Conservation (phyloP, 176 grass and related monocot species). For the Cymbopogon citratus region DNA sequence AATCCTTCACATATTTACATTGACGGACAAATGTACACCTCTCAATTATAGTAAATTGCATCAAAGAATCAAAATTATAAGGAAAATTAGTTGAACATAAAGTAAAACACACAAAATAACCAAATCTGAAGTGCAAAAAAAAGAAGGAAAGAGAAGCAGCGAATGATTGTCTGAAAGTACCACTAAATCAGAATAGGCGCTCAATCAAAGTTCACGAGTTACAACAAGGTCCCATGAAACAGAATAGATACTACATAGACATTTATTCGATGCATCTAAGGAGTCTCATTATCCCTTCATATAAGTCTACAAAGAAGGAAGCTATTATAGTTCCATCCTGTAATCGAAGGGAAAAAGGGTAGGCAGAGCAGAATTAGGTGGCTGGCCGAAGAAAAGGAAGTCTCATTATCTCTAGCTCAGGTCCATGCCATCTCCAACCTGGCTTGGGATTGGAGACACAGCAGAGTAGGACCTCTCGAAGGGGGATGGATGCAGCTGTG, state of each 20-base stretch:
- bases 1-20: conserved; percentile 33
- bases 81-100: not conserved
- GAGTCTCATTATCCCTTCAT: conserved; percentile 56
- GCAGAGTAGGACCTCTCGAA: conserved; percentile 83
- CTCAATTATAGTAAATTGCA: conserved; percentile 13
- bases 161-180: conserved; percentile 27
- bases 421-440: conserved; percentile 97
- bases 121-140: not conserved
- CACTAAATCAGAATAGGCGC: conserved; percentile 33
- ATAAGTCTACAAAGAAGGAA: conserved; percentile 47
- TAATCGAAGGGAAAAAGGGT: conserved; percentile 36
- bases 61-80: conserved; percentile 20
- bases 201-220: conserved; percentile 53
- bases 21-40: conserved; percentile 9
- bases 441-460: conserved; percentile 69
- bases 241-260: conserved; percentile 55
- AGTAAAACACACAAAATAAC: conserved; percentile 17
- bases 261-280: conserved; percentile 53
- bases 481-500: conserved; percentile 66
- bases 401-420: conserved; percentile 83
- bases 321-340: conserved; percentile 47
- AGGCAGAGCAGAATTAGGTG: conserved; percentile 21
- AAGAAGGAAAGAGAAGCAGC: not conserved
- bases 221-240: conserved; percentile 46
- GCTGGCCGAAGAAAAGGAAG: conserved; percentile 42